Evolutionary conservation across 2,329 filamentous ascomycete species (phyloP).

Genomic region (Exophiala sp.): DNA sequence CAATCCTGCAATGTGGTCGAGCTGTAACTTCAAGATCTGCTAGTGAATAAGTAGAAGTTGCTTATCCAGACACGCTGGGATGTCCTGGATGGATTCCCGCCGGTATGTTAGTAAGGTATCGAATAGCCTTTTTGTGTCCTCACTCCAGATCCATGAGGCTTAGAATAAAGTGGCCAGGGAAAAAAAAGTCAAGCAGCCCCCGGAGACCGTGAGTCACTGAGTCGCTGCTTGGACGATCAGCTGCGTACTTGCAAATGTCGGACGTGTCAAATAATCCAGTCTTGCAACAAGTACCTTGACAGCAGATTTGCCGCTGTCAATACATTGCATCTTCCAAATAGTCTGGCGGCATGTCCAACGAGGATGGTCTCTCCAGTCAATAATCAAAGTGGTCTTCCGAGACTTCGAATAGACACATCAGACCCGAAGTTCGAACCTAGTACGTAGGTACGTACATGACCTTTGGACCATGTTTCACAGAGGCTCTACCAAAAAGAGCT

Average conservation of each 20-base stretch:
- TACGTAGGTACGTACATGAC: background rate
- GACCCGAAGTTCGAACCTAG: slow-evolving; percentile 6
- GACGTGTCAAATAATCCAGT: slow-evolving; percentile 1
- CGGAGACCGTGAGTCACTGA: background rate
- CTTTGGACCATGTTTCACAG: slow-evolving; percentile 13
- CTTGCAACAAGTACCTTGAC: slow-evolving; percentile 8
- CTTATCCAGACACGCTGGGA: no score
- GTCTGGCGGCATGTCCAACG: background rate
- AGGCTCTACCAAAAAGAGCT: slow-evolving; percentile 2
- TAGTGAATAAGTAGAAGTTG: no score
- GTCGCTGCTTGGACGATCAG: background rate
- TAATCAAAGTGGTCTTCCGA: slow-evolving; percentile 6
- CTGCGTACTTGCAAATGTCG: background rate
- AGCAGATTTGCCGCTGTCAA: slow-evolving; percentile 7
- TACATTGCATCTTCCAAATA: slow-evolving; percentile 16
- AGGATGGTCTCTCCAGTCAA: background rate
- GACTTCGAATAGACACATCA: slow-evolving; percentile 7
- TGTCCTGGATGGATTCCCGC: no score
- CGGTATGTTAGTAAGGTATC: no score
- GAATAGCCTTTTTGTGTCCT: no score
- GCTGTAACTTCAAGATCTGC: no score
- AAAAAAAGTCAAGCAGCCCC: background rate
- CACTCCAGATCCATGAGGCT: no score
- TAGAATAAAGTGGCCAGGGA: no score
- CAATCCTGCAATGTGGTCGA: no score